phyloP scores from a whole-genome alignment of 2,329 filamentous ascomycete species.

The Penicillium brevicompactum region DNA sequence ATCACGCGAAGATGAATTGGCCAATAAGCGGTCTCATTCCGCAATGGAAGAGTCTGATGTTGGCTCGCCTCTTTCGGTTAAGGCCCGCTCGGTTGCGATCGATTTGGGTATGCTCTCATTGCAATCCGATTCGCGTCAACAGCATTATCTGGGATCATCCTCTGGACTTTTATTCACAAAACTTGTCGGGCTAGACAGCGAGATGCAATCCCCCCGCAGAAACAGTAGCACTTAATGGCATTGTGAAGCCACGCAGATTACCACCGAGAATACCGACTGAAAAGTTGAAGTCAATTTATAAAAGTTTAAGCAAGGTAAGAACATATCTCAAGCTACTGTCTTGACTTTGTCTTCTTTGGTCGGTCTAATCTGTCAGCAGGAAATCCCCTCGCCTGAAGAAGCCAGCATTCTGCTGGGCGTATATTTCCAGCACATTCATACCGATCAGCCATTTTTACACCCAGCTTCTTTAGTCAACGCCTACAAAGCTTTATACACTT shows the following conservation, averaged over 20 bases:
- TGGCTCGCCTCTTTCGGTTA: conserved; percentile 20
- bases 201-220: not conserved
- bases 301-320: not conserved
- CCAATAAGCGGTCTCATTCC: conserved; percentile 20
- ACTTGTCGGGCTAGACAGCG: conserved; percentile 21
- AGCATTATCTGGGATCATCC: conserved; percentile 43
- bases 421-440: conserved; percentile 33
- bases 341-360: not conserved
- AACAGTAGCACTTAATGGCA: not conserved
- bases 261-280: not conserved
- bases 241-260: not conserved
- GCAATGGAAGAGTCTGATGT: conserved; percentile 12
- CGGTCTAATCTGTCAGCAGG: conserved; percentile 4
- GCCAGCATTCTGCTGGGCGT: conserved; percentile 24
- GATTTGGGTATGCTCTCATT: conserved; percentile 42
- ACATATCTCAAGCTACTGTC: not conserved
- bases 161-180: conserved; percentile 41
- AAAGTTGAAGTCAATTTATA: not conserved
- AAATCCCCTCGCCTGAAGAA: conserved; percentile 29
- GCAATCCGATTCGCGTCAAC: conserved; percentile 41
- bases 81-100: conserved; percentile 35
- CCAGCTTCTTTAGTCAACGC: conserved; percentile 27
- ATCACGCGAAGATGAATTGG: not conserved
- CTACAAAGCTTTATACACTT: conserved; percentile 28
- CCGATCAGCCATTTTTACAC: conserved; percentile 35